Percentiles rank a stretch among this genome's conserved stretches.
Conservation (phyloP, 2,329 filamentous ascomycete genomes). For the Lasiodiplodia sp. region DNA sequence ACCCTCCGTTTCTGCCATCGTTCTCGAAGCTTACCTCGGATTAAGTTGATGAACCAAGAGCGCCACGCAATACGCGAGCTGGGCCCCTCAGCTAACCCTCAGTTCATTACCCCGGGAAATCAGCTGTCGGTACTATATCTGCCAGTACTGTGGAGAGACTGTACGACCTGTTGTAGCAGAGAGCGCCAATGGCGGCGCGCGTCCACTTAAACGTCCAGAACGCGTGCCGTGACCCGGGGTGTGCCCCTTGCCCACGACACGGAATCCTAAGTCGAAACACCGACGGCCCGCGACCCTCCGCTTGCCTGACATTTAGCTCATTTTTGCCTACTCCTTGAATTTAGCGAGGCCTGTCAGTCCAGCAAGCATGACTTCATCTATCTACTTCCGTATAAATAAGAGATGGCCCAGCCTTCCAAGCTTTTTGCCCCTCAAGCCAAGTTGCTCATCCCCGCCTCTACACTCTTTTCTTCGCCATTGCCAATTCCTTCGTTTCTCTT, state of each 20-base stretch:
- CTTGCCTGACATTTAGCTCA: slow-evolving; percentile 12
- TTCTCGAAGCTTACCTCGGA: slow-evolving; percentile 12
- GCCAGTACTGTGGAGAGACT: slow-evolving; percentile 15
- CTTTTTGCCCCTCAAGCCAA: slow-evolving; percentile 10
- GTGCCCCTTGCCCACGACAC: slow-evolving; percentile 5
- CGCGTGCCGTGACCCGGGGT: slow-evolving; percentile 7
- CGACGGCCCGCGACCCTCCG: slow-evolving; percentile 13
- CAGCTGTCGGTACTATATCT: background rate
- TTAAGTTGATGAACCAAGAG: slow-evolving; percentile 11
- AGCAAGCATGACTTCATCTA: slow-evolving; percentile 6
- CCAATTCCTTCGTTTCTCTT: slow-evolving; percentile 2
- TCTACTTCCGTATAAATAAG: slow-evolving; percentile 14
- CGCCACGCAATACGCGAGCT: background rate
- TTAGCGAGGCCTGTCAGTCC: slow-evolving; percentile 7
- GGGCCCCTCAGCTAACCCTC: slow-evolving; percentile 9
- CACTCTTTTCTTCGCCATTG: background rate
- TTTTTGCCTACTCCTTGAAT: slow-evolving; percentile 13
- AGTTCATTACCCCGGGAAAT: background rate
- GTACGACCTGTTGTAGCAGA: background rate
- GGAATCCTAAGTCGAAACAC: slow-evolving; percentile 24
- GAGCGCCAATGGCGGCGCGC: slow-evolving; percentile 4
- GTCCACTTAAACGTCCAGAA: slow-evolving; percentile 4
- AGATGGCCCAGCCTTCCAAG: background rate
- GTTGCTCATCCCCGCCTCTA: slow-evolving; percentile 1
- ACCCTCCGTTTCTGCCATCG: slow-evolving; percentile 11